Base-by-base conservation (phyloP, 805 yeast species). In the Starmerella apicola region DNA sequence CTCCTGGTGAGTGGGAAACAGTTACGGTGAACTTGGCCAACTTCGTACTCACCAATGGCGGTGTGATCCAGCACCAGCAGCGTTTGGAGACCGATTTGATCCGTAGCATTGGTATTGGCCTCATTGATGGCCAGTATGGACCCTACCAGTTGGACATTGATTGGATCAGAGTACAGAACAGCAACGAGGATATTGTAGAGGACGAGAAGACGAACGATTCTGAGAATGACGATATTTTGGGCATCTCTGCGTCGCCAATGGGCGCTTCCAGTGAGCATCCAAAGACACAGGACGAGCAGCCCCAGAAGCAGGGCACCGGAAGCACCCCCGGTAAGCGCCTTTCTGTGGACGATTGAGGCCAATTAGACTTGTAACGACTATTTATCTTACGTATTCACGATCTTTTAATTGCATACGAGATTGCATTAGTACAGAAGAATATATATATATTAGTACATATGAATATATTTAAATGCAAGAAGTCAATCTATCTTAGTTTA, bases 41-140 rank as follows among this genome's bases (percentile, higher is more conserved):
- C 54, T 81, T 83, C 59, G 85, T 83, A 37, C 67, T 82, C 59
- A 83, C 94, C 18, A 81, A 81, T 56, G 75, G 81, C 67, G 94
- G 94, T n/a, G 66, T 69, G 32, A 68, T 71, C 31, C 79, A 74
- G 57, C 67, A 66, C 39, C 76, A 74, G 50, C 64, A 65, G 37
- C 66, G 64, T 24, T 63, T 82, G 56, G 79, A 81, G 55, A 73
- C 71, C 51, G 65, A 71, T 17, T 72, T 72, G 46, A 72, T 82
- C 37, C 74, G 76, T 51, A 77, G 86, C 3, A 63, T 82, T 16
- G 94, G 94, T 2, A 60, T 82, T 25, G 91, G 94, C 7, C 68
- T 82, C 32, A 67, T 80, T 36, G 94, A 83, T 56, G 71, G 77
- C 41, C 78, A 75, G 56, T 77, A 74, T 50, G 94, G 94, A 0